A percentile compares a stretch with the other conserved stretches of the same genome.
These are phyloP conservation scores for Amniculicola lignicola DNA, from an alignment of 495 filamentous ascomycete genomes.

Conservation along the genomic window DNA sequence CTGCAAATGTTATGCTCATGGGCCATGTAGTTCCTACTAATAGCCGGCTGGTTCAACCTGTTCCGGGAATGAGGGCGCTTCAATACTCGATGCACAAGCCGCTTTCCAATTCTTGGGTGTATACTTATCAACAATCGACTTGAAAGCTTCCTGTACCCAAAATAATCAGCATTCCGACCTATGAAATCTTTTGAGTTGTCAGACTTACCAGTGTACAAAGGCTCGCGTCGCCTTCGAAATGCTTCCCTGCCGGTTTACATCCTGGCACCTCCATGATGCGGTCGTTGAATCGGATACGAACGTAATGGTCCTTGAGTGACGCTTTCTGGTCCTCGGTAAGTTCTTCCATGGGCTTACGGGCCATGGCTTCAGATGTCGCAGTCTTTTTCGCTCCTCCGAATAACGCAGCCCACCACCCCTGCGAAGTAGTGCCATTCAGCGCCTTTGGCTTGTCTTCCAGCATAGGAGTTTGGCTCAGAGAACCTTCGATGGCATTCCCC, in stretches of 20 bases:
- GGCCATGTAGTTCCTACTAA: too few relatives aligned
- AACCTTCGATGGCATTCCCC: not conserved
- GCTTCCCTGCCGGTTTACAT: constrained; percentile 72
- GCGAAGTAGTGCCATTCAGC: not conserved
- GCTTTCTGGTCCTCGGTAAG: constrained; percentile 51
- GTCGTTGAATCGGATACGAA: constrained; percentile 95
- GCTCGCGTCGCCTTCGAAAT: constrained; percentile 81
- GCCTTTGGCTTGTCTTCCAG: constrained; percentile 8
- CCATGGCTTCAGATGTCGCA: constrained; percentile 42
- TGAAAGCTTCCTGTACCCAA: constrained; percentile 70
- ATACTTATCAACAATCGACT: constrained; percentile 84
- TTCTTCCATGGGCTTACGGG: constrained; percentile 50
- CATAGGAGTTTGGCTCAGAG: constrained; percentile 8
- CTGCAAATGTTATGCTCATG: too few relatives aligned
- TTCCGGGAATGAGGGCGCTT: constrained; percentile 52
- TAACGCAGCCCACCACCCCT: constrained; percentile 48
- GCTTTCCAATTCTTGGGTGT: constrained; percentile 76
- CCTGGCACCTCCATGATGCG: constrained; percentile 73
- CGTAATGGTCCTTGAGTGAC: constrained; percentile 70
- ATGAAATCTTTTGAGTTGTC: not conserved
- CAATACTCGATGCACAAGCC: constrained; percentile 67
- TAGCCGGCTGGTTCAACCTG: constrained; percentile 56
- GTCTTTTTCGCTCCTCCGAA: constrained; percentile 42
- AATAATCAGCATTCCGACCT: not conserved
- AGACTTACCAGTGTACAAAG: constrained; percentile 81